phyloP scores from a whole-genome alignment of 148 eudicot species.

The Suaeda aralocaspica region DNA sequence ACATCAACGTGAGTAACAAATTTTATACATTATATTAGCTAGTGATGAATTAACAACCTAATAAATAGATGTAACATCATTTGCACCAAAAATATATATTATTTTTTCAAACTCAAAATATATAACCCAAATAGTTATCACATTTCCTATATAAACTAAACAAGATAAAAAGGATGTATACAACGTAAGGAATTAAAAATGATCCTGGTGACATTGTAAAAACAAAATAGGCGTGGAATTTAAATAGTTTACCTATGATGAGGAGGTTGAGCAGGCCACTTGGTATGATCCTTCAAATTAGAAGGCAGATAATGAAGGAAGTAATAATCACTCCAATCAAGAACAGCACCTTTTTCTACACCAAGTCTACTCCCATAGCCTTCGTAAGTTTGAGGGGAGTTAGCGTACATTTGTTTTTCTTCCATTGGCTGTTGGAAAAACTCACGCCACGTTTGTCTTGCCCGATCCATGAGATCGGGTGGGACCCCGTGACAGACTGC shows the following conservation, averaged over 20 bases:
- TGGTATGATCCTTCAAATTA: conserved; percentile 47
- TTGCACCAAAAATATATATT: no score
- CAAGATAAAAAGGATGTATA: no score
- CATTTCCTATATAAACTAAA: no score
- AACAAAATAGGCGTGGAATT: no score
- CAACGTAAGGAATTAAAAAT: no score
- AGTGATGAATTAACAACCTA: no score
- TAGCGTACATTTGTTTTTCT: conserved; percentile 57
- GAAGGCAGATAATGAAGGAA: conserved; percentile 73
- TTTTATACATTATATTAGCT: no score
- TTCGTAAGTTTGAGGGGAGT: conserved; percentile 72
- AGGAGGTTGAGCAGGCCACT: conserved; percentile 70
- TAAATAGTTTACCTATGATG: conserved; percentile 78
- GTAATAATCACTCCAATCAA: conserved; percentile 96
- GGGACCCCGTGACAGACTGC: conserved; percentile 67
- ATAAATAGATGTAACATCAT: no score
- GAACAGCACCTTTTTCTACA: conserved; percentile 74
- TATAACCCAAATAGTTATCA: no score
- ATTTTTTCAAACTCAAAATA: no score
- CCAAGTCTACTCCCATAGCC: conserved; percentile 94
- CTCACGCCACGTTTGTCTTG: conserved; percentile 59
- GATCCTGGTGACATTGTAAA: no score
- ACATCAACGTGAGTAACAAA: no score
- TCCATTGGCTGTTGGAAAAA: conserved; percentile 88
- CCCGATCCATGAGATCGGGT: conserved; percentile 60